Evolutionary conservation across 164 flowering plant species (phyloP).

Genomic region (Hamamelis virginiana): DNA sequence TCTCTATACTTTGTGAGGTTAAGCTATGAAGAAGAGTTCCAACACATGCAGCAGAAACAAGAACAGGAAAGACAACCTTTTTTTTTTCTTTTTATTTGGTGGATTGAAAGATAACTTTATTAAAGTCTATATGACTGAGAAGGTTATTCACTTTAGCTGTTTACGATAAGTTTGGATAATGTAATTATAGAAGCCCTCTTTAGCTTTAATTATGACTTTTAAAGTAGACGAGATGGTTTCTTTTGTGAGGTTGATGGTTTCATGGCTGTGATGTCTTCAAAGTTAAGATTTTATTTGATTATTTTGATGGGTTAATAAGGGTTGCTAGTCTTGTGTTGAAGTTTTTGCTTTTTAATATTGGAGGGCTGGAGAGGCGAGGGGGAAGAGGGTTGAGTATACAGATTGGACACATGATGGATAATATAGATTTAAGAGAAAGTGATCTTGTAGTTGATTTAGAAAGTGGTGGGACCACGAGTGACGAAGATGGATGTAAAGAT

Average conservation of each 20-base stretch:
- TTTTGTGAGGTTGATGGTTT: neutral
- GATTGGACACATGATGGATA: conserved; percentile 32
- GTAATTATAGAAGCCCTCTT: neutral
- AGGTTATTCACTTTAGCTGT: neutral
- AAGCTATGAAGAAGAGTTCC: too few relatives aligned
- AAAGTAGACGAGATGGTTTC: neutral
- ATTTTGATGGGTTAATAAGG: too few relatives aligned
- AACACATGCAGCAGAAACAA: too few relatives aligned
- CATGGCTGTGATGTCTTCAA: neutral
- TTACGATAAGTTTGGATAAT: neutral
- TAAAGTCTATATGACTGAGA: neutral
- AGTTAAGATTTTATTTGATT: neutral
- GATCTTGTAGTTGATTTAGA: conserved; percentile 52
- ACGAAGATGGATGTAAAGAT: conserved; percentile 28
- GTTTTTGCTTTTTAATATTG: neutral
- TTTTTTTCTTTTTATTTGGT: too few relatives aligned
- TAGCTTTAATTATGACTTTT: neutral
- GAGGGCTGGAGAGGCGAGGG: neutral
- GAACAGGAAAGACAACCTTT: too few relatives aligned
- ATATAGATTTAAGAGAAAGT: conserved; percentile 22
- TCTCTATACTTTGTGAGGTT: too few relatives aligned
- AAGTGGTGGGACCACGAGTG: conserved; percentile 34
- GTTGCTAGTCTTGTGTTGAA: neutral
- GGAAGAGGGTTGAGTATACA: neutral
- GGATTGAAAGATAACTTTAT: neutral